phyloP scores from a whole-genome alignment of 768 basidiomycete species.

The Suillus paluster region DNA sequence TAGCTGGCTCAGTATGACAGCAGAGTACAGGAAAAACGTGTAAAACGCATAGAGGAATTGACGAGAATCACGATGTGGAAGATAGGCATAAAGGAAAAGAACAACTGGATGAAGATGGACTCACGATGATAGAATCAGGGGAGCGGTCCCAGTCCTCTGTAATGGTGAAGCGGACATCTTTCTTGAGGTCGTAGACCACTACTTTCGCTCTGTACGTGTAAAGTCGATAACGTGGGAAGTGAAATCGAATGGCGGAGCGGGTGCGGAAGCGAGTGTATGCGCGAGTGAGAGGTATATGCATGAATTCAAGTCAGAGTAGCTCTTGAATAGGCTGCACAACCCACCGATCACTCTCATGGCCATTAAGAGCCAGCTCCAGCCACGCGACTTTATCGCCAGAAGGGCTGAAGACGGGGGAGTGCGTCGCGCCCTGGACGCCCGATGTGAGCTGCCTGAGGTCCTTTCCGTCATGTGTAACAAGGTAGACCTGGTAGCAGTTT shows the following conservation, averaged over 20 bases:
- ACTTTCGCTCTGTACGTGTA: slow-evolving; percentile 61
- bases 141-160: slow-evolving; percentile 89
- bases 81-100: neutral
- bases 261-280: neutral
- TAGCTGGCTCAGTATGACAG: neutral
- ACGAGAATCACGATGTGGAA: neutral
- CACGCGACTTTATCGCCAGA: slow-evolving; percentile 80
- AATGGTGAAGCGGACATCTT: slow-evolving; percentile 69
- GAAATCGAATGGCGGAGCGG: neutral
- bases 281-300: neutral
- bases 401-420: slow-evolving; percentile 68
- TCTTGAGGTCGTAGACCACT: slow-evolving; percentile 75
- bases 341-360: slow-evolving; percentile 86
- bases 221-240: slow-evolving; percentile 1
- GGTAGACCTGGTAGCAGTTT: slow-evolving; percentile 58
- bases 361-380: slow-evolving; percentile 86
- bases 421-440: slow-evolving; percentile 83
- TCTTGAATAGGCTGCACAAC: slow-evolving; percentile 1
- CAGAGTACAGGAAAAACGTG: neutral
- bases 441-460: slow-evolving; percentile 74
- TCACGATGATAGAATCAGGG: slow-evolving; percentile 41
- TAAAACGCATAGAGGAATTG: neutral
- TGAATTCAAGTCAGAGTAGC: slow-evolving; percentile 2
- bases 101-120: neutral
- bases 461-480: slow-evolving; percentile 60